Conservation (phyloP, 306 rosid genomes). For the Glycine tomentella region DNA sequence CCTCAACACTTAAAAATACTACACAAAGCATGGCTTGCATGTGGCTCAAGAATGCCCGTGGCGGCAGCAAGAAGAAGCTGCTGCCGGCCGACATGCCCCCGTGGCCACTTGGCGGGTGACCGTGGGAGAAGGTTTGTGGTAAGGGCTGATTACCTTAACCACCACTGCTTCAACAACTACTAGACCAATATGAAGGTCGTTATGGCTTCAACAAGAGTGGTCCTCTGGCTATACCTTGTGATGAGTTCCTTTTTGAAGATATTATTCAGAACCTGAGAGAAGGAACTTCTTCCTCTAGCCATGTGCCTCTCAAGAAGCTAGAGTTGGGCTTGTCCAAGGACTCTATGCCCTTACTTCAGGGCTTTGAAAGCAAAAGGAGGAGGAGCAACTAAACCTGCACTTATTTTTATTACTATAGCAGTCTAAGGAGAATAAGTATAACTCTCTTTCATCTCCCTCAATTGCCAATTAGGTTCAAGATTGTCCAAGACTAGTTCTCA, state of each 20-base stretch:
- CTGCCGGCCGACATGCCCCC: too few species aligned
- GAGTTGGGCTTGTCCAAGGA: slow-evolving; percentile 37
- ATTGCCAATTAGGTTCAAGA: not conserved
- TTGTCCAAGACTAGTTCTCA: slow-evolving; percentile 44
- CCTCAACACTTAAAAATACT: too few species aligned
- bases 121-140: too few species aligned
- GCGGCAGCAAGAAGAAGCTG: too few species aligned
- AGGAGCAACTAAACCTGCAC: slow-evolving; percentile 16
- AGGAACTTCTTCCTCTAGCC: slow-evolving; percentile 42
- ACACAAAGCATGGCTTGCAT: too few species aligned
- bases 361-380: slow-evolving; percentile 48
- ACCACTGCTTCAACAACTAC: slow-evolving; percentile 51
- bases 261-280: slow-evolving; percentile 52
- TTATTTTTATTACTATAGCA: not conserved
- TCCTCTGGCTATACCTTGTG: slow-evolving; percentile 61
- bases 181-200: slow-evolving; percentile 54
- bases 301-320: slow-evolving; percentile 43
- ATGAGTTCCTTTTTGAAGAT: slow-evolving; percentile 56
- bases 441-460: slow-evolving; percentile 30
- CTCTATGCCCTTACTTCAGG: slow-evolving; percentile 45
- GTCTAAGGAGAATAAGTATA: slow-evolving; percentile 18
- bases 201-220: slow-evolving; percentile 52
- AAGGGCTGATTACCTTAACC: slow-evolving; percentile 55
- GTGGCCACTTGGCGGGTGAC: too few species aligned
- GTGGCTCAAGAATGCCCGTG: too few species aligned